Evolutionary conservation across 768 basidiomycete genomes (phyloP).

Genomic region (Termitomyces sp.): DNA sequence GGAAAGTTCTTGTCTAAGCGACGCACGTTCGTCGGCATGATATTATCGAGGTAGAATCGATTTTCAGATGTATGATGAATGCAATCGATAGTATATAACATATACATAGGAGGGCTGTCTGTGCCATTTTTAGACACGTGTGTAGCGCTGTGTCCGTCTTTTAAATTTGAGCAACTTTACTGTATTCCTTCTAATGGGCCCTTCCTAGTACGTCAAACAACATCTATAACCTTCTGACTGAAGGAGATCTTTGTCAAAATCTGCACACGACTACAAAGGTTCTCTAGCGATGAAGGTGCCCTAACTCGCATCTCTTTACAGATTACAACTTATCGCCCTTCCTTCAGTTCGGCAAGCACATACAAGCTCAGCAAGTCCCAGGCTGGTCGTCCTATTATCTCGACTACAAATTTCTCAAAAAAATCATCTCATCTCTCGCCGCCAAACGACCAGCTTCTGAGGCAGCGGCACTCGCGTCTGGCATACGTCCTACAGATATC

Average conservation of each 20-base stretch:
- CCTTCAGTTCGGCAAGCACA: conserved; percentile 92
- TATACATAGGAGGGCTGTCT: conserved; percentile 3
- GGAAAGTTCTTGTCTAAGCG: conserved; percentile 77
- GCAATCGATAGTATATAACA: conserved; percentile 9
- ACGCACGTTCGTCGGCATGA: conserved; percentile 49
- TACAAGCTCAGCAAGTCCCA: conserved; percentile 93
- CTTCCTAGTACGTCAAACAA: conserved; percentile 1
- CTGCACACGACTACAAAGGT: conserved; percentile 16
- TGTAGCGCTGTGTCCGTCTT: conserved; percentile 15
- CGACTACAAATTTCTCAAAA: conserved; percentile 98
- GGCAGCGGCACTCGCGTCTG: conserved; percentile 82
- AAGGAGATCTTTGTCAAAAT: conserved; percentile 13
- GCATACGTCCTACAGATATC: conserved; percentile 68
- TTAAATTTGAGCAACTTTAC: conserved; percentile 3
- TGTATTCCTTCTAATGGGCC: conserved; percentile 12
- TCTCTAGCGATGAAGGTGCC: conserved; percentile 24
- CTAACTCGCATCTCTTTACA: conserved; percentile 4
- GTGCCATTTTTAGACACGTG: conserved; percentile 25
- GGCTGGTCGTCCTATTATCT: conserved; percentile 96
- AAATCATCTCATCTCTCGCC: conserved; percentile 95
- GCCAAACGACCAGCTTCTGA: conserved; percentile 89
- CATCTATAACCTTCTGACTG: conserved; percentile 4
- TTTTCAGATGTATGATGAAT: conserved; percentile 11
- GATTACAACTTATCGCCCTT: conserved; percentile 13
- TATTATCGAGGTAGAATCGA: conserved; percentile 21